Conservation (phyloP, 768 basidiomycete genomes). For the Trametes villosa region DNA sequence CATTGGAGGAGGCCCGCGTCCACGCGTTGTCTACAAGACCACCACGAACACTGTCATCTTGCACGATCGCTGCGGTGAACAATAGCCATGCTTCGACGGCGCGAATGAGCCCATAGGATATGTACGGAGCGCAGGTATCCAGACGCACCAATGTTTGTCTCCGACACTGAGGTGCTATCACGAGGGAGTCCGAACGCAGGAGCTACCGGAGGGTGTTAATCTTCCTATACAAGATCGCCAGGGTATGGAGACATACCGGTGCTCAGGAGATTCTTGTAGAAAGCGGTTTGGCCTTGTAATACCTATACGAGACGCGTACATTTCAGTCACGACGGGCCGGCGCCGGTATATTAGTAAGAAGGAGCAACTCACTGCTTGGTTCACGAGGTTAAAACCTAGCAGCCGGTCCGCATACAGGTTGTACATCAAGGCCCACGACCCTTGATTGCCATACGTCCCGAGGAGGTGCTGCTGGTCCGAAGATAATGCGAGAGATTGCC, state of each 20-base stretch:
- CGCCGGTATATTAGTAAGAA: too few relatives aligned
- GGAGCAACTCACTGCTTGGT: conserved; percentile 11
- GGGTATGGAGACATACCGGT: background rate
- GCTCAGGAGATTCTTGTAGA: background rate
- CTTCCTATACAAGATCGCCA: background rate
- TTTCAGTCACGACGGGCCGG: too few relatives aligned
- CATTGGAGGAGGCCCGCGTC: conserved; percentile 8
- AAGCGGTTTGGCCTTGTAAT: conserved; percentile 10
- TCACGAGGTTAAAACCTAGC: conserved; percentile 12
- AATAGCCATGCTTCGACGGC: conserved; percentile 18
- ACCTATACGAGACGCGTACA: background rate
- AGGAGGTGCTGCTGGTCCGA: conserved; percentile 13
- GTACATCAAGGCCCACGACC: conserved; percentile 23
- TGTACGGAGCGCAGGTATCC: too few relatives aligned
- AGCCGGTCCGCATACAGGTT: conserved; percentile 23
- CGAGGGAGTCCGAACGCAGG: conserved; percentile 5
- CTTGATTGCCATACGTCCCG: conserved; percentile 9
- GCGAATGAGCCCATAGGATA: background rate
- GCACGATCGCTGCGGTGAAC: conserved; percentile 19
- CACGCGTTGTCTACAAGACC: conserved; percentile 8
- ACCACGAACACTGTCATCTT: conserved; percentile 16
- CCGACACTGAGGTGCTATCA: background rate
- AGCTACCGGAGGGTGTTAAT: background rate
- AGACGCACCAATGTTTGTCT: conserved; percentile 7
- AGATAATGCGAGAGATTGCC: conserved; percentile 13